Base-by-base conservation (phyloP, 140 eudicot species). In the Bidens hawaiensis region DNA sequence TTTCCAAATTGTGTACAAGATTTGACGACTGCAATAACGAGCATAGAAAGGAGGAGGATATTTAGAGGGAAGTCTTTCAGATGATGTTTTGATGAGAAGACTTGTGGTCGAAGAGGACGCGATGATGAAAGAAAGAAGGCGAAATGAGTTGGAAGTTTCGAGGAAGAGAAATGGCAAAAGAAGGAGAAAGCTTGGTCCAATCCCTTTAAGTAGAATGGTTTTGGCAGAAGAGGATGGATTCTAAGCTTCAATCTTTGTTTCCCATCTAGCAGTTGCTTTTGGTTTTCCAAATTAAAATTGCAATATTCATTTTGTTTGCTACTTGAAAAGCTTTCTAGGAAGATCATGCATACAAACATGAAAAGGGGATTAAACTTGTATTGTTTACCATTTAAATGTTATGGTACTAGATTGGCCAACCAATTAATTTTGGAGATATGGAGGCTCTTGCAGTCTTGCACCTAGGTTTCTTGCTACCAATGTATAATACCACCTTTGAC, bases 101-200 rank as follows among this genome's bases (percentile, higher is more conserved):
- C 87, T 91, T 78, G 88, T 91, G 13, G 58, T 80, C n/a, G 98
- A 84, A 70, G 98, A 87, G 60, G 98, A 87, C 68, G 95, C 98
- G 47, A 91, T 91, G 96, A 85, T 87, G 95, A 94, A 91, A 75
- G 83, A 80, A 6, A 84, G 94, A 60, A 80, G 89, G 58, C 85
- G 93, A 66, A 87, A 91, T 67, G 76, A 91, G 58, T 84, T 91
- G 98, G 98, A 91, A 45, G 70, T 91, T 12, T 82, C 87, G 65
- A 84, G 95, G 71, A 91, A 57, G 68, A 87, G 98, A 75, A 79
- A 85, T 82, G 74, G 77, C 0, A 69, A 78, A 70, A 84, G 96
- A 70, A 87, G 93, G 87, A 84, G 78, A 69, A 84, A 60, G 73
- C 86, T 91, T 78, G 98, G 98, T 4, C 96, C 96, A 43, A 91